Base-by-base conservation (phyloP, 352 stramenopile genomes). In the Achlya hypogyna region DNA sequence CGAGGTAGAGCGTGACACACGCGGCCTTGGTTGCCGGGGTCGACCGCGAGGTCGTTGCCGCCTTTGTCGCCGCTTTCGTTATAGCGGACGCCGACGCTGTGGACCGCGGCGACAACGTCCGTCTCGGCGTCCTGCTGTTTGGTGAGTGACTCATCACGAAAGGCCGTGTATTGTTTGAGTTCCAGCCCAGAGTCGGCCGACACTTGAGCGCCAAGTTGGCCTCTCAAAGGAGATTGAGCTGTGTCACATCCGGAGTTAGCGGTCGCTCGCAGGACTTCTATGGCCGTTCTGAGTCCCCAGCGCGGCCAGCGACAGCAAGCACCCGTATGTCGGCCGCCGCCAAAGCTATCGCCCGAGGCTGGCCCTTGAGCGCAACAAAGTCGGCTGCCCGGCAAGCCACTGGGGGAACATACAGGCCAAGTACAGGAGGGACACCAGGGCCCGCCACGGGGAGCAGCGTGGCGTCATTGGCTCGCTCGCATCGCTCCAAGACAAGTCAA, bases 111-210 rank as follows among this genome's bases (percentile, higher is more conserved):
- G 38, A 45, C 35, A 58, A 18, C 16, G 45, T 67, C 14, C 70
- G 72, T 1, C 56, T 89, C 22, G 73, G 71, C 5, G 65, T 86
- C 12, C 51, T 73, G 8, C 80, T 78, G 3, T 31, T 87, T 6
- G 80, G 80, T 18, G 78, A 89, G 45, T 89, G 80, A 78, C 31
- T 69, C 47, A 82, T 73, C 62, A 42, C 69, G 20, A 63, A 64
- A 12, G 73, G 78, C 10, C 69, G 69, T 8, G 71, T 66, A 10
- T 65, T 67, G 28, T 84, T 88, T 53, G 42, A 18, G 5, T 86
- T 86, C 43, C 51, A 72, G 0, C 58, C 72, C 3, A 73, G 76
- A 27, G 82, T 86, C 38, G 56, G 75, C 29, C 12, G 31, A 14
- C 22, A 14, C 16, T 53, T 71, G 43, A 56, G 78, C 25, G 63